Conservation (phyloP, 305 asterid species). For the Fraxinus xanthoxyloides region DNA sequence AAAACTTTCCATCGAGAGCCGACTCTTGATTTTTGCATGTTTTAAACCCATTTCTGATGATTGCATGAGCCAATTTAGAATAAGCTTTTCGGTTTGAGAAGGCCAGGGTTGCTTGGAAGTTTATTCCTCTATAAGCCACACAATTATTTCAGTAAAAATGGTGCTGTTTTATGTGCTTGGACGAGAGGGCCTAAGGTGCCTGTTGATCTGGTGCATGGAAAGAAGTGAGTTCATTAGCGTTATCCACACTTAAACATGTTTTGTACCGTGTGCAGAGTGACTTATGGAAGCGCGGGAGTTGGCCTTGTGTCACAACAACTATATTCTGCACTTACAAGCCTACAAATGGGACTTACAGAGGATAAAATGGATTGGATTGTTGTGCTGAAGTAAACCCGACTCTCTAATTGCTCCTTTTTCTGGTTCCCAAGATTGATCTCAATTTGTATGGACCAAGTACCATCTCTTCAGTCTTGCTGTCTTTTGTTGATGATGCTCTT, state of each 20-base stretch:
- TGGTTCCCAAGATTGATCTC: neutral
- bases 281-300: constrained; percentile 65
- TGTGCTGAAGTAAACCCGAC: constrained; percentile 51
- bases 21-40: neutral
- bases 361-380: constrained; percentile 79
- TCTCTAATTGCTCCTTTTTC: neutral
- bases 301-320: constrained; percentile 79
- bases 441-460: neutral
- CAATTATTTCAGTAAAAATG: neutral
- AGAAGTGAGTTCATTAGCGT: neutral
- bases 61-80: neutral
- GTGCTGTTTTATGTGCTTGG: neutral
- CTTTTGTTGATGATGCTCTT: neutral
- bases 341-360: constrained; percentile 84
- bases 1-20: neutral
- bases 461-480: neutral
- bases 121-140: neutral
- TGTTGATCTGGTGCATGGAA: neutral
- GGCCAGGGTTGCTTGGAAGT: neutral
- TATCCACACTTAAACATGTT: neutral
- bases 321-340: constrained; percentile 73
- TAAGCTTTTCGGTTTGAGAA: neutral
- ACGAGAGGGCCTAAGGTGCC: neutral
- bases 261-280: constrained; percentile 45
- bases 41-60: neutral